A percentile compares a stretch with the other conserved stretches of the same genome.
phyloP scores from a whole-genome alignment of 345 rosid species.

The Bruguiera gymnorhiza region DNA sequence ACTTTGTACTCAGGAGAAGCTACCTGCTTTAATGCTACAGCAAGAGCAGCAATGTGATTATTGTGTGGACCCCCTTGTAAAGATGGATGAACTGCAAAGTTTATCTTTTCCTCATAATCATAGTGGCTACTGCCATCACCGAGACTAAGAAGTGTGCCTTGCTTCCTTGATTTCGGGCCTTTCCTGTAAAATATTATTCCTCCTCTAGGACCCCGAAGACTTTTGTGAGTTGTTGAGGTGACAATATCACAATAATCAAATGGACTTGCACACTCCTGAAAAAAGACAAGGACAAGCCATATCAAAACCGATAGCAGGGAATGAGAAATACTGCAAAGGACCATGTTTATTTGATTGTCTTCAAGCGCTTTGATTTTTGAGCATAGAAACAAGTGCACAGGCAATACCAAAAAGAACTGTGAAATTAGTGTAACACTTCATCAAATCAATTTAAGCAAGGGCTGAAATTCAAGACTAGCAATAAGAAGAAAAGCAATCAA shows the following conservation, averaged over 20 bases:
- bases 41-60: conserved; percentile 98
- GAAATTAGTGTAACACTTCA: too few relatives aligned
- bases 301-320: not conserved
- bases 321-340: too few relatives aligned
- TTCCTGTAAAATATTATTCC: conserved; percentile 88
- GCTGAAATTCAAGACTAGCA: too few relatives aligned
- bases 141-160: conserved; percentile 39
- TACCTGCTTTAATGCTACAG: conserved; percentile 91
- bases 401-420: too few relatives aligned
- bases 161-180: conserved; percentile 72
- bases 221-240: conserved; percentile 95
- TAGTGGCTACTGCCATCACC: conserved; percentile 47
- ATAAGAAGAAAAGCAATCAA: too few relatives aligned
- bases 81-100: conserved; percentile 86
- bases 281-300: conserved; percentile 1
- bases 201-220: conserved; percentile 97
- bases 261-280: conserved; percentile 82
- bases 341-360: too few relatives aligned
- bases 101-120: conserved; percentile 87
- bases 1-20: conserved; percentile 77
- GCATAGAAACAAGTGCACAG: too few relatives aligned
- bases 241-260: conserved; percentile 96
- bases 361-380: too few relatives aligned
- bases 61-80: conserved; percentile 97
- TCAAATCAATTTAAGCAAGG: too few relatives aligned